Conservation (phyloP, 129 eudicot species). For the Arctium minus region DNA sequence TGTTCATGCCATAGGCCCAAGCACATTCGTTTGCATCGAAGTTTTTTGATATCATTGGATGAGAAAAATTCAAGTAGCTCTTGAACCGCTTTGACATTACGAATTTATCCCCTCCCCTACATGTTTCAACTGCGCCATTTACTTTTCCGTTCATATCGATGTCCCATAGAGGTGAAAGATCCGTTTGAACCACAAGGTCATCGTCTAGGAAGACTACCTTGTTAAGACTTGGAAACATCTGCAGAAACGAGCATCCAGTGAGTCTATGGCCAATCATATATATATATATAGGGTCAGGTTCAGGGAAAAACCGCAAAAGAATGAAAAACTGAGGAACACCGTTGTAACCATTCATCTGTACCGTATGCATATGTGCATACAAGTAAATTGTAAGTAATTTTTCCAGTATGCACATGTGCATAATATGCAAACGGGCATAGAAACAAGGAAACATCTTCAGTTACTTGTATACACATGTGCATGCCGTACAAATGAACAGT, state of each 20-base stretch:
- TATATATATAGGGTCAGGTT: not conserved
- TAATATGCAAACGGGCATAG: too few relatives aligned
- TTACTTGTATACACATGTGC: not conserved
- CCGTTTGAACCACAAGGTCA: slow-evolving; percentile 88
- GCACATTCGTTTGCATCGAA: slow-evolving; percentile 90
- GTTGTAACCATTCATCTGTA: not conserved
- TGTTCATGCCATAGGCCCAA: slow-evolving; percentile 99
- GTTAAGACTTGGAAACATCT: slow-evolving; percentile 85
- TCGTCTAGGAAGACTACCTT: slow-evolving; percentile 85
- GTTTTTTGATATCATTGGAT: slow-evolving; percentile 63
- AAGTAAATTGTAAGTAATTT: not conserved
- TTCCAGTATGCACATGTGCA: not conserved
- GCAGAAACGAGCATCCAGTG: slow-evolving; percentile 16
- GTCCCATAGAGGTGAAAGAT: slow-evolving; percentile 92
- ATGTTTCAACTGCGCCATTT: slow-evolving; percentile 90
- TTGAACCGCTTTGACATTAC: slow-evolving; percentile 84
- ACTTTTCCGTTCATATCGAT: slow-evolving; percentile 93
- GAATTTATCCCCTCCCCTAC: slow-evolving; percentile 71
- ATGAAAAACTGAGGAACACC: not conserved
- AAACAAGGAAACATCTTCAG: too few relatives aligned
- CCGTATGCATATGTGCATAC: not conserved
- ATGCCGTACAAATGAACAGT: not conserved
- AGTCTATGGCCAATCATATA: not conserved
- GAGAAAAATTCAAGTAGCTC: slow-evolving; percentile 84
- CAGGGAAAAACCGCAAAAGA: not conserved